Evolutionary conservation across 257 asterid species (phyloP).

Genomic region (Salvia splendens): DNA sequence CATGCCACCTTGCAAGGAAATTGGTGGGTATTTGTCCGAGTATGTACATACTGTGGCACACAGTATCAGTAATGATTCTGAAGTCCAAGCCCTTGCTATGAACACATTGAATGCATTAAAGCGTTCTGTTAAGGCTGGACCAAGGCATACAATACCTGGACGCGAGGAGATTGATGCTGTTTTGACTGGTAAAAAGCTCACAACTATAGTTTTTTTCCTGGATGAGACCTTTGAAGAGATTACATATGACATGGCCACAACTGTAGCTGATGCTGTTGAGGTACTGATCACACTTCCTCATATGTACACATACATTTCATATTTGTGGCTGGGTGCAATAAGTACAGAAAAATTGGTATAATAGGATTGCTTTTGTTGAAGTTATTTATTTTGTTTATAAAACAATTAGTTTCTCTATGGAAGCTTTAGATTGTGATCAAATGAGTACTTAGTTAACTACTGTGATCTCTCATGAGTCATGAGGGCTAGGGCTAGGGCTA

Average conservation of each 20-base stretch:
- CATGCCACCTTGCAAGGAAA: conserved; percentile 98
- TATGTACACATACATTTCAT: not conserved
- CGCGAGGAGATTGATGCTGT: conserved; percentile 96
- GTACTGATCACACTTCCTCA: conserved; percentile 46
- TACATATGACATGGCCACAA: conserved; percentile 93
- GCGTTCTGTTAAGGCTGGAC: conserved; percentile 92
- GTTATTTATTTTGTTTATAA: too few relatives aligned
- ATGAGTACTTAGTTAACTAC: conserved; percentile 12
- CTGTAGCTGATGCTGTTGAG: conserved; percentile 96
- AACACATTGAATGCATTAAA: conserved; percentile 85
- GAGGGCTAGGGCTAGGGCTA: not conserved
- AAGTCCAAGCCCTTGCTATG: conserved; percentile 78
- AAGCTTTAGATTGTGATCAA: not conserved
- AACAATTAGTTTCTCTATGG: too few relatives aligned
- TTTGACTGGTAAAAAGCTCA: conserved; percentile 88
- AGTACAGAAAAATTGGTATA: too few relatives aligned
- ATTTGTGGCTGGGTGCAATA: too few relatives aligned
- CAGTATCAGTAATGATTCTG: conserved; percentile 64
- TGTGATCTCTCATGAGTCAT: conserved; percentile 4
- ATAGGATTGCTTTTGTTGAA: too few relatives aligned
- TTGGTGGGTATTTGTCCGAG: conserved; percentile 88
- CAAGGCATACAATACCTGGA: conserved; percentile 85
- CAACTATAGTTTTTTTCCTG: conserved; percentile 92
- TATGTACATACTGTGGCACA: conserved; percentile 80
- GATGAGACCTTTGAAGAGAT: conserved; percentile 99